Conservation (phyloP, 2,329 filamentous ascomycete genomes). For the Daldinia eschscholtzii region DNA sequence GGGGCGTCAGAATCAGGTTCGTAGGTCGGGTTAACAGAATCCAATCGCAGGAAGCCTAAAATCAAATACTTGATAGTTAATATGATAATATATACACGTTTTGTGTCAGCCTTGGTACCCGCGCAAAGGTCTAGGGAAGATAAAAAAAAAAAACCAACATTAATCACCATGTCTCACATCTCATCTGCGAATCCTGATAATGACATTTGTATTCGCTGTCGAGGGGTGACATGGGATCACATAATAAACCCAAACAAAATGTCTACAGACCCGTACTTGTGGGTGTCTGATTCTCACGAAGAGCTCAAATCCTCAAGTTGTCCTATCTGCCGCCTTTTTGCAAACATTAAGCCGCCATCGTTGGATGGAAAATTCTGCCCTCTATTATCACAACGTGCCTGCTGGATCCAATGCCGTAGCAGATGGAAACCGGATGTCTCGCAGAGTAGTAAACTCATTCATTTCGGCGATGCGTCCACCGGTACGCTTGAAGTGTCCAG, state of each 20-base stretch:
- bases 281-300: not conserved
- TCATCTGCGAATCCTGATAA: not conserved
- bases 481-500: not conserved
- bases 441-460: not conserved
- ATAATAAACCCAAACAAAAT: not conserved
- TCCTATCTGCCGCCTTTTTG: not conserved
- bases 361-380: not conserved
- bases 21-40: not conserved
- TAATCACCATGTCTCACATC: not conserved
- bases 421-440: not conserved
- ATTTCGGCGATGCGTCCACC: not conserved
- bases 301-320: slow-evolving; percentile 1
- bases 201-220: not conserved
- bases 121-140: not conserved
- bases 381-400: not conserved
- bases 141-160: not conserved
- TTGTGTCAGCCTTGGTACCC: too few species aligned
- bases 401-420: not conserved
- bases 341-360: not conserved
- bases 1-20: not conserved
- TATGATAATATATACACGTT: too few species aligned
- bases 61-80: too few species aligned
- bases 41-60: too few species aligned
- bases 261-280: not conserved
- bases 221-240: not conserved